Evolutionary conservation across 2,329 filamentous ascomycete genomes (phyloP).

Genomic region (Aulographum hederae): DNA sequence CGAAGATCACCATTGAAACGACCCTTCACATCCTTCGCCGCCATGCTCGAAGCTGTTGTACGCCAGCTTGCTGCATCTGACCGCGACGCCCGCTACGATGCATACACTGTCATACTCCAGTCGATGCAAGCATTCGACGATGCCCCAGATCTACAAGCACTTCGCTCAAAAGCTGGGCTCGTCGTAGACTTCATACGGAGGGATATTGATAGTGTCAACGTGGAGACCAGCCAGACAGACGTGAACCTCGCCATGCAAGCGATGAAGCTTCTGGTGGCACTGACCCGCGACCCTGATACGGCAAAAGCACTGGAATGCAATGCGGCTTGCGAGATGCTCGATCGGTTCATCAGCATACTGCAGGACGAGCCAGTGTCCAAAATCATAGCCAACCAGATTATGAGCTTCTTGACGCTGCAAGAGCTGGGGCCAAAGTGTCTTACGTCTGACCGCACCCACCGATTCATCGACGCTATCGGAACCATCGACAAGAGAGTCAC

Average conservation of each 20-base stretch:
- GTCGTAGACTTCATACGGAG: conserved; percentile 70
- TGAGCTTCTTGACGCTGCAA: conserved; percentile 66
- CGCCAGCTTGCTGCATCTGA: conserved; percentile 64
- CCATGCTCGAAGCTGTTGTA: conserved; percentile 71
- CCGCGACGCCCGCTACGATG: conserved; percentile 57
- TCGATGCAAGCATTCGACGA: conserved; percentile 68
- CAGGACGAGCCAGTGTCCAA: conserved; percentile 54
- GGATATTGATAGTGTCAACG: conserved; percentile 46
- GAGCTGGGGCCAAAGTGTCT: conserved; percentile 60
- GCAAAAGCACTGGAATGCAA: conserved; percentile 55
- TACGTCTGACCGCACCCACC: conserved; percentile 50
- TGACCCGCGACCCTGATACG: conserved; percentile 58
- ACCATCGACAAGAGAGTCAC: conserved; percentile 54
- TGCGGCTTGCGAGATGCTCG: conserved; percentile 63
- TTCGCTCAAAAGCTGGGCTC: conserved; percentile 58
- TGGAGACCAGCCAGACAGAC: conserved; percentile 38
- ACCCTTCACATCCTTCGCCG: conserved; percentile 40
- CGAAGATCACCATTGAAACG: background rate
- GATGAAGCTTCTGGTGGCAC: conserved; percentile 56
- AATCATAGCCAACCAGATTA: conserved; percentile 56
- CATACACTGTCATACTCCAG: conserved; percentile 63
- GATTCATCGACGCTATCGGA: conserved; percentile 52
- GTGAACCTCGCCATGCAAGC: conserved; percentile 59
- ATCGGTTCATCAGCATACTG: conserved; percentile 59
- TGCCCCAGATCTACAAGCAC: conserved; percentile 53